Percentiles rank a stretch among this genome's conserved stretches.
phyloP scores from a whole-genome alignment of 345 rosid species.

The Acer negundo region DNA sequence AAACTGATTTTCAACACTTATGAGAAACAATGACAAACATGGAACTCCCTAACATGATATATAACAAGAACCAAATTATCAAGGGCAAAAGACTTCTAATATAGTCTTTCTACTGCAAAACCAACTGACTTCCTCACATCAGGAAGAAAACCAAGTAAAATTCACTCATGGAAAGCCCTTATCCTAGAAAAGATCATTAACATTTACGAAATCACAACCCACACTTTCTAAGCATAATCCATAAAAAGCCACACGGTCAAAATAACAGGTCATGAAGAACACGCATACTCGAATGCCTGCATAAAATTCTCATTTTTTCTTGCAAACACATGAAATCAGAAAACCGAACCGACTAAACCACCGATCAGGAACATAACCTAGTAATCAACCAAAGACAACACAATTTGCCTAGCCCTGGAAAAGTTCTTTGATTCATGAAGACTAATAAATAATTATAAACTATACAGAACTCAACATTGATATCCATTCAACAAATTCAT shows the following conservation, averaged over 20 bases:
- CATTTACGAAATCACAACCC: not conserved
- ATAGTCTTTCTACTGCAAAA: not conserved
- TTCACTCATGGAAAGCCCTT: not conserved
- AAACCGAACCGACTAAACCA: not conserved
- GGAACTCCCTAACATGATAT: not conserved
- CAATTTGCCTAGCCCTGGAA: not conserved
- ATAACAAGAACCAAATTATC: not conserved
- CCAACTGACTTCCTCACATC: not conserved
- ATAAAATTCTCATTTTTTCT: not conserved
- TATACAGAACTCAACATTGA: not conserved
- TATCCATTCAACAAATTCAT: not conserved
- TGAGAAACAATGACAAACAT: not conserved
- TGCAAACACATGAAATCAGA: not conserved
- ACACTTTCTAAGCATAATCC: not conserved
- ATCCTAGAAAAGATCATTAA: not conserved
- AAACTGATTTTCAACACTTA: not conserved
- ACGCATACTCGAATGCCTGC: not conserved
- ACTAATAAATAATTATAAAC: not conserved
- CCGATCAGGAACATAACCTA: not conserved
- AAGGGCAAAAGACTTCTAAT: not conserved
- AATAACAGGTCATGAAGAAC: not conserved
- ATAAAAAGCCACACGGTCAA: not conserved
- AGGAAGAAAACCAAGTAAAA: not conserved
- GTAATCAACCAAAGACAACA: not conserved
- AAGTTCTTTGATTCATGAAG: not conserved